These are phyloP conservation scores for Nemania diffusa DNA, from an alignment of 2,329 filamentous ascomycete species.

Conservation along the genomic window DNA sequence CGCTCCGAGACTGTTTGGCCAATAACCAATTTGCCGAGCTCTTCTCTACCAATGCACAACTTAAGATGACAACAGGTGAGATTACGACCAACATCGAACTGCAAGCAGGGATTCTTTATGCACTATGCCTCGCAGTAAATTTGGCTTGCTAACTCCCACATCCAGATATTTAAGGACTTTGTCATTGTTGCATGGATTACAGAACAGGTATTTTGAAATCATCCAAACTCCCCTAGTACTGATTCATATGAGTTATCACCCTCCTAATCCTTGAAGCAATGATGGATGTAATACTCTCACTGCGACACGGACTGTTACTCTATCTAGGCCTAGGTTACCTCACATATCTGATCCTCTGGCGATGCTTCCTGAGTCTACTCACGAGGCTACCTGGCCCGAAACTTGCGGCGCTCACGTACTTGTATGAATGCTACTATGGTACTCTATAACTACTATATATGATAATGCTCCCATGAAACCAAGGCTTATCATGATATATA, in stretches of 20 bases:
- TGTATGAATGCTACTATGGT: slow-evolving; percentile 36
- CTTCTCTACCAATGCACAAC: too few species aligned
- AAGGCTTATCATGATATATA: slow-evolving; percentile 3
- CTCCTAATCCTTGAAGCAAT: slow-evolving; percentile 4
- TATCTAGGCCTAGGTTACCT: slow-evolving; percentile 18
- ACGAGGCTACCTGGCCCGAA: slow-evolving; percentile 28
- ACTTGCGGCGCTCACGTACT: slow-evolving; percentile 32
- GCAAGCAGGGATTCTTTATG: too few species aligned
- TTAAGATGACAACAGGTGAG: too few species aligned
- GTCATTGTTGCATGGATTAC: not conserved
- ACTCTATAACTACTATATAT: not conserved
- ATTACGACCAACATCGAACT: too few species aligned
- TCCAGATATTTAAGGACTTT: not conserved
- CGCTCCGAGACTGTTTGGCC: too few species aligned
- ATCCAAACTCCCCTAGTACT: not conserved
- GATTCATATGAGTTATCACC: not conserved
- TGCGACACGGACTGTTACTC: slow-evolving; percentile 4
- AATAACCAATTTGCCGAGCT: too few species aligned
- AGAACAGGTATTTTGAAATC: not conserved
- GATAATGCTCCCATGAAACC: not conserved
- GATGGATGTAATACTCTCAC: slow-evolving; percentile 15
- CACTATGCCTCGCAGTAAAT: not conserved
- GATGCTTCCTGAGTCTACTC: slow-evolving; percentile 26
- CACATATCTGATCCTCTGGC: slow-evolving; percentile 15
- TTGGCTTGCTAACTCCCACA: too few species aligned